Evolutionary conservation across 1,284 basidiomycete genomes (phyloP).

Genomic region (Ceratobasidium sp.): DNA sequence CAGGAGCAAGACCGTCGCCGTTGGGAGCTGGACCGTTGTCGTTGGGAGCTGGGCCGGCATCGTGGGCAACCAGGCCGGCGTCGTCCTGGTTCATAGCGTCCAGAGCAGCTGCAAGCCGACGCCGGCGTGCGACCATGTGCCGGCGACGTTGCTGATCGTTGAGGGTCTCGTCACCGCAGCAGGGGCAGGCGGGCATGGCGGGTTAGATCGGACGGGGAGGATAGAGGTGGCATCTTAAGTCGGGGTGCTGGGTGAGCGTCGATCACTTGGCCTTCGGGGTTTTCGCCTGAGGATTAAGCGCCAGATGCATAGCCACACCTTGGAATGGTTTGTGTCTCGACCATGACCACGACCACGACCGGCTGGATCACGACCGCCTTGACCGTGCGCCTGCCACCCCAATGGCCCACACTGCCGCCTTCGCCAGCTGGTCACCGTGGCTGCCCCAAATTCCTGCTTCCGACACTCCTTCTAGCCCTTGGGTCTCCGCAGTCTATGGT

Average conservation of each 20-base stretch:
- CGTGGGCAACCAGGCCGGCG: neutral
- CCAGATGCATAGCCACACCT: neutral
- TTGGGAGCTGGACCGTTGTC: no score
- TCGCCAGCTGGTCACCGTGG: no score
- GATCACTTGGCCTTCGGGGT: no score
- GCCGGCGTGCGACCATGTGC: neutral
- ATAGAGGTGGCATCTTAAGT: neutral
- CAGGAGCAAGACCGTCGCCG: no score
- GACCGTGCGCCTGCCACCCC: no score
- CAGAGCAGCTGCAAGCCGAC: neutral
- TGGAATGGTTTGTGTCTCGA: neutral
- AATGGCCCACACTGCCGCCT: neutral
- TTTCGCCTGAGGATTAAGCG: neutral
- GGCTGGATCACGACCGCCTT: no score
- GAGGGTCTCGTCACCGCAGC: neutral
- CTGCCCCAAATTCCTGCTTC: no score
- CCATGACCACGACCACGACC: neutral
- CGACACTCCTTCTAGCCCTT: no score
- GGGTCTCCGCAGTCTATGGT: no score
- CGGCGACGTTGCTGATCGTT: neutral
- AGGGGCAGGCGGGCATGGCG: neutral
- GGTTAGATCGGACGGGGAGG: neutral
- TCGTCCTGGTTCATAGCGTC: neutral
- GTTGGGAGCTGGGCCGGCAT: no score
- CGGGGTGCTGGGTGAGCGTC: no score